Evolutionary conservation across 768 basidiomycete genomes (phyloP), one percentile per base, ranked within the genome.

Genomic region (Panellus pusillus): DNA sequence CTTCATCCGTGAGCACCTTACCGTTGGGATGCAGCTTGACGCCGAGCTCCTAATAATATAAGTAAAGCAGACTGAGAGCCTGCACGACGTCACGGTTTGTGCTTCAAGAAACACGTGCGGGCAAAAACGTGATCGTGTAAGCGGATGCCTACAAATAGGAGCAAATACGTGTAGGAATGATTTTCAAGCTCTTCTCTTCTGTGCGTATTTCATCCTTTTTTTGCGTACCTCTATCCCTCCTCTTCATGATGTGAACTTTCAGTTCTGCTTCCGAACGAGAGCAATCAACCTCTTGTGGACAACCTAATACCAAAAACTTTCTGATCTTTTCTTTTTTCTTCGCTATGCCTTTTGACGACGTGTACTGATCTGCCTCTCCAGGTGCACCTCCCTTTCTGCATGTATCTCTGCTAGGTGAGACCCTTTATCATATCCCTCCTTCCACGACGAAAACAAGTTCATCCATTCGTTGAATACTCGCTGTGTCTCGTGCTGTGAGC

Each of bases 221-320:
- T 24, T 24, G 24, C 24, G 24, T 24, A 24, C 24, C 24, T 24
- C 24, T 24, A 24, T 24, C 24, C 24, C 24, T 50, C 6, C 54
- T 44, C 52, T 68, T 42, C 63, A 59, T 76, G 80, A 80, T 84
- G 83, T 63, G 56, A 60, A 60, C 61, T 66, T n/a, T 71, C 84
- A 86, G 85, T 88, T 88, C 86, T 88, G 86, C 86, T 88, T 87
- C 86, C 86, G 86, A 87, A 87, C 57, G 79, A 84, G 78, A 76
- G 77, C 57, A 70, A 73, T 71, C 66, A 80, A 79, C 79, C 84
- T 86, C 80, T 87, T 80, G 86, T 86, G 86, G 86, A 87, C 75
- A 84, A 72, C 66, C 66, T 77, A 74, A 65, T 78, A 77, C 79
- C 79, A 79, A 81, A 81, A 78, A 68, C 70, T 76, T 73, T 64